Percentiles rank a stretch among this genome's conserved stretches.
These are phyloP conservation scores for Pyrenochaeta sp. DNA, from an alignment of 2,329 filamentous ascomycete species.

Conservation along the genomic window DNA sequence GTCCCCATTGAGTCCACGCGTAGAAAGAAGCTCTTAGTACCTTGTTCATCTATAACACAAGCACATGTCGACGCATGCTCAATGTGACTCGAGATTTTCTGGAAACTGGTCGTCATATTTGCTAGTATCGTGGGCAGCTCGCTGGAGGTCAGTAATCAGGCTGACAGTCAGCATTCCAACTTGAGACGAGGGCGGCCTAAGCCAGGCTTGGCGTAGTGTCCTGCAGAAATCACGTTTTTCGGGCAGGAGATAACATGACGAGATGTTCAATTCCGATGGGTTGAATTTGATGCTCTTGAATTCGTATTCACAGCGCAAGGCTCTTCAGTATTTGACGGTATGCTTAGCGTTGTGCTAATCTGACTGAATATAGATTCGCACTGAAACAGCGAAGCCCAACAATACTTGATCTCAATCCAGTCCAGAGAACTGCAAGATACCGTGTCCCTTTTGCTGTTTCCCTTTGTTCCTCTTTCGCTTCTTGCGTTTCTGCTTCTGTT, in stretches of 20 bases:
- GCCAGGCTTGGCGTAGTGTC: no score
- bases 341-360: neutral
- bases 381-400: no score
- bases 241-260: no score
- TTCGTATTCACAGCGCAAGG: no score
- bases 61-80: conserved; percentile 19
- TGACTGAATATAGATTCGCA: no score
- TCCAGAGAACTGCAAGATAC: conserved; percentile 48
- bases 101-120: neutral
- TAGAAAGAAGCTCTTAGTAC: conserved; percentile 2
- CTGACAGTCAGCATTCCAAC: neutral
- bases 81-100: neutral
- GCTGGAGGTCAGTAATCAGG: neutral
- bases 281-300: no score
- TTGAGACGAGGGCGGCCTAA: no score
- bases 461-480: conserved; percentile 54
- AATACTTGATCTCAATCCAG: conserved; percentile 28
- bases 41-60: conserved; percentile 6
- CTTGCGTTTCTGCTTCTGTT: conserved; percentile 50
- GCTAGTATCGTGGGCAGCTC: neutral
- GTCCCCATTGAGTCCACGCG: neutral
- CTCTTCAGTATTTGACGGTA: no score
- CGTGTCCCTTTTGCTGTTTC: conserved; percentile 42
- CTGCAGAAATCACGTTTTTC: no score
- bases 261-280: no score